These are phyloP conservation scores for Naganishia onofrii DNA, from an alignment of 768 basidiomycete genomes.

Conservation along the genomic window DNA sequence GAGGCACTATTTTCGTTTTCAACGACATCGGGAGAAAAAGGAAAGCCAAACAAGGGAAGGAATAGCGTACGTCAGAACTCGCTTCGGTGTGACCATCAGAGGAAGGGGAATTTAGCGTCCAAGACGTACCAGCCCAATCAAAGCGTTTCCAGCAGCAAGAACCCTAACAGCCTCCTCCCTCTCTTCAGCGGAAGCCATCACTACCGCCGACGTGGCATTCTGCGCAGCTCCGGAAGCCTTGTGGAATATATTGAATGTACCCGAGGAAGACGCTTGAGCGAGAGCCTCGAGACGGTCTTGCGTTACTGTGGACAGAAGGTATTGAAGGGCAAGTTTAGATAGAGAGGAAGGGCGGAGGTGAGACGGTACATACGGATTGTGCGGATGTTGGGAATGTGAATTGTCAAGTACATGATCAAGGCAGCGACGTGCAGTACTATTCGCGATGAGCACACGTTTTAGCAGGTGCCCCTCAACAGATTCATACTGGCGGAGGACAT, in stretches of 20 bases:
- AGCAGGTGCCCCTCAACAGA: no score
- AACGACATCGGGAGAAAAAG: no score
- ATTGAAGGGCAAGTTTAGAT: not conserved
- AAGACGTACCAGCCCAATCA: conserved; percentile 69
- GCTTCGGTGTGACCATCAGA: not conserved
- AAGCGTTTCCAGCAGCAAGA: conserved; percentile 79
- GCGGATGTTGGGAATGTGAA: conserved; percentile 72
- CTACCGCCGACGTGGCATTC: not conserved
- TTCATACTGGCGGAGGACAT: no score
- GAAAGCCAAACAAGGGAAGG: not conserved
- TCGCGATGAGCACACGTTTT: no score
- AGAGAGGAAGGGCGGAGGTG: conserved; percentile 30
- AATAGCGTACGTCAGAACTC: not conserved
- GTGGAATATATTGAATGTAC: conserved; percentile 12
- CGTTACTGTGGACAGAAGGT: not conserved
- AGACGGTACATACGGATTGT: conserved; percentile 60
- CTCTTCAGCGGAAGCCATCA: conserved; percentile 58
- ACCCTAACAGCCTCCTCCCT: conserved; percentile 75
- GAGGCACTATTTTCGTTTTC: conserved; percentile 37
- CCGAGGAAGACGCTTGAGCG: conserved; percentile 1
- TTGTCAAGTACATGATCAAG: conserved; percentile 75
- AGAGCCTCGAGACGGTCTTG: conserved; percentile 7
- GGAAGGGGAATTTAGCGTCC: not conserved
- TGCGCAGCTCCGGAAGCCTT: conserved; percentile 5
- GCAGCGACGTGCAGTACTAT: conserved; percentile 64